Evolutionary conservation across 2,329 filamentous ascomycete genomes (phyloP), one percentile per base, ranked within the genome.

Genomic region (Coniochaeta prunicola): DNA sequence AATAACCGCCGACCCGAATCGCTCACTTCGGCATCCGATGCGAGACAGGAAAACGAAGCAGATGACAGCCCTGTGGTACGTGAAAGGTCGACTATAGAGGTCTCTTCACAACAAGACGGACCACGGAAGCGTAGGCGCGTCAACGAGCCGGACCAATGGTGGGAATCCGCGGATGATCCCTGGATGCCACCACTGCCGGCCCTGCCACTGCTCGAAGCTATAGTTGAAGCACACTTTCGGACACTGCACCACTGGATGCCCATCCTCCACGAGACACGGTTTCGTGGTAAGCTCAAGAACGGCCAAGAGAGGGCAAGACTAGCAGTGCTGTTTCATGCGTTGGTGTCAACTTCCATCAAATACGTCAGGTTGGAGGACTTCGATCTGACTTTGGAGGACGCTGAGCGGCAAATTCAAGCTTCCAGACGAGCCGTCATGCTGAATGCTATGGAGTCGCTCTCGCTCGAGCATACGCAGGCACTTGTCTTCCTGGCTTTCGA

Each of bases 211-310:
- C 53, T 70, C 13, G 59, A 68, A 33, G 63, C 64, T 12, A 60
- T 70, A 10, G 60, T 72, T 19, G 65, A 70, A 33, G 62, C 64
- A 2, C 68, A 71, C 57, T 73, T 74, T 58, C 56, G 59, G 8
- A 59, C 64, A 1, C 65, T 73, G 4, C 72, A 74, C 58, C 72
- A 69, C 1, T 74, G 70, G 67, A 70, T 73, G 7, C 73, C 72
- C 4, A 69, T 74, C 17, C 56, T 74, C 24, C 72, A 74, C 59
- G 68, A 70, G 57, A 64, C 61, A 9, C 63, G 63, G 7, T 73
- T 73, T 58, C 67, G 67, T 0, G 59, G 59, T 17, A 65, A 64
- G 2, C 61, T 73, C 40, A 60, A 63, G 13, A 63, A 69, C 34
- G 53, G 63, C 15, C 36, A 38, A 1, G 62, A 71, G 30, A 63